Evolutionary conservation across 2,329 filamentous ascomycete species (phyloP), one percentile per base, ranked within the genome.

Genomic region (Aspergillus spinulosporus): DNA sequence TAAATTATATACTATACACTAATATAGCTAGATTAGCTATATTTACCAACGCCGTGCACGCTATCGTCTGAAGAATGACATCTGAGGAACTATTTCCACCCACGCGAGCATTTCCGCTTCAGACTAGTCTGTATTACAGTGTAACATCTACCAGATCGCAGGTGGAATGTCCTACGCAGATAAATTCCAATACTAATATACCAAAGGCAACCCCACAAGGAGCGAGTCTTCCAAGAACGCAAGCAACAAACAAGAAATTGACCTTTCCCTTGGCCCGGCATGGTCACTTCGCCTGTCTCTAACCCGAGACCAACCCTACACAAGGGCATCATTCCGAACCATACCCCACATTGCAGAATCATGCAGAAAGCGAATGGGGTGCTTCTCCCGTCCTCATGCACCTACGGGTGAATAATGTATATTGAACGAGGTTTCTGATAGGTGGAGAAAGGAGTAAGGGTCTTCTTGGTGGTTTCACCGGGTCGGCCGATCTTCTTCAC

Each of bases 401-500:
- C 43, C 12, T 12, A 37, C 34, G 26, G 43, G 43, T 4, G 9
- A 15, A 29, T 31, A 21, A 21, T 21, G 9, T 6, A 45, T 29
- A 28, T 45, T 28, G 43, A 6, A 40, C 26, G 9, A 11, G 12
- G 34, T 31, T 14, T 26, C 12, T 40, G 15, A 49, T 49, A 39
- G 47, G 47, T 37, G 47, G 47, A 40, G 36, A 49, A 12, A 12
- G 46, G 15, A 8, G 21, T 21, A 21, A 21, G 21, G 21, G 21
- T 21, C 21, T 21, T 26, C 46, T 26, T 49, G 47, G 47, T 39
- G 36, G 46, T 39, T 37, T 39, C 46, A 39, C 14, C 31, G 45
- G 7, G 46, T 32, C 29, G 45, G 32, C 26, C 21, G 47, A 49
- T 49, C 47, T 40, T 49, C 34, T 36, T 49, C 47, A 40, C 11